Evolutionary conservation across 2,329 filamentous ascomycete species (phyloP).

Genomic region (Cercospora citrullina): DNA sequence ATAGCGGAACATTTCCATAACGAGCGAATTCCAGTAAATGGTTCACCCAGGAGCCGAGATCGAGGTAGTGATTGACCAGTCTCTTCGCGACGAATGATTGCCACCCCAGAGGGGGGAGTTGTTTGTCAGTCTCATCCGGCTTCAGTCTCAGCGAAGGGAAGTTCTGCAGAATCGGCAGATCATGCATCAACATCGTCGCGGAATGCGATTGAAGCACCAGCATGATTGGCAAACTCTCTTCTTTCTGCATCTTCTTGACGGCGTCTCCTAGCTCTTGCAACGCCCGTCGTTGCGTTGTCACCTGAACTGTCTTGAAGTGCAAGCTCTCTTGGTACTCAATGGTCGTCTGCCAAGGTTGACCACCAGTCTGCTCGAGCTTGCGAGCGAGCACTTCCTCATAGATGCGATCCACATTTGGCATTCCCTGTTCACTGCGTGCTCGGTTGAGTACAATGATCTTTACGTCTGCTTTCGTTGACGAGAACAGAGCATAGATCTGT

Average conservation of each 20-base stretch:
- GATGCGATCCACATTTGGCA: conserved; percentile 87
- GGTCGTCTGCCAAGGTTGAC: conserved; percentile 72
- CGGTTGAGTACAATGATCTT: conserved; percentile 87
- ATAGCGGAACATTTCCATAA: conserved; percentile 91
- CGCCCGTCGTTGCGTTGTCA: conserved; percentile 86
- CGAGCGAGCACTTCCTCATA: conserved; percentile 75
- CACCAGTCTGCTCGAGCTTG: conserved; percentile 64
- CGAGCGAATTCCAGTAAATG: conserved; percentile 84
- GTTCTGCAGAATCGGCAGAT: conserved; percentile 79
- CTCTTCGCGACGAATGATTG: conserved; percentile 84
- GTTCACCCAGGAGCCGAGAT: conserved; percentile 86
- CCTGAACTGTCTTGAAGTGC: conserved; percentile 80
- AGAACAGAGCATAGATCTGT: conserved; percentile 92
- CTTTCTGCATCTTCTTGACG: conserved; percentile 85
- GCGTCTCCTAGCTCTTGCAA: conserved; percentile 84
- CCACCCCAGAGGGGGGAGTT: conserved; percentile 90
- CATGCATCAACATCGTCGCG: conserved; percentile 74
- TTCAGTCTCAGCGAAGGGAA: conserved; percentile 80
- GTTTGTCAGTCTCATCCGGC: conserved; percentile 79
- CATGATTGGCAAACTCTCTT: conserved; percentile 76
- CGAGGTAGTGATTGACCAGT: conserved; percentile 84
- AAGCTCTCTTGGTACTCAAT: conserved; percentile 86
- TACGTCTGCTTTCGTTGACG: conserved; percentile 74
- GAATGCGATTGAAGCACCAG: conserved; percentile 90
- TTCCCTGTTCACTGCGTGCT: conserved; percentile 74